Conservation (phyloP, 495 filamentous ascomycete species). For the Neurospora sp. region DNA sequence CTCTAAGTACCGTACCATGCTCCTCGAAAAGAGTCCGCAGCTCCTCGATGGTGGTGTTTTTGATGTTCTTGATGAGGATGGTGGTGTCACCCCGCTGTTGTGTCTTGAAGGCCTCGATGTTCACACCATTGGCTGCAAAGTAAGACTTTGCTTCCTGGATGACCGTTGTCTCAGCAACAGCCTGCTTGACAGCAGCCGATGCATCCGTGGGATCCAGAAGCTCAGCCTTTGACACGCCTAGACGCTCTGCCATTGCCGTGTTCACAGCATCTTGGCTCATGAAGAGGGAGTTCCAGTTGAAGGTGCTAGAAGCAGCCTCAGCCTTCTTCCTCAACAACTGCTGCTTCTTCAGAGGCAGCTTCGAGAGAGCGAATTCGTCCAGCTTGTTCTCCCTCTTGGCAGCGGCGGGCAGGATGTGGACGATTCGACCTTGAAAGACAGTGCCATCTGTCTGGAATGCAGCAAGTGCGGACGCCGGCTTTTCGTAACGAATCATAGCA, state of each 20-base stretch:
- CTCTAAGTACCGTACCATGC: conserved; percentile 59
- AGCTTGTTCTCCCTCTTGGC: conserved; percentile 70
- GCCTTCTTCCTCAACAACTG: conserved; percentile 75
- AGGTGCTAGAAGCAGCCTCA: conserved; percentile 62
- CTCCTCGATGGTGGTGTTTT: conserved; percentile 62
- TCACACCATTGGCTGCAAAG: conserved; percentile 76
- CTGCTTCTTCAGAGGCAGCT: conserved; percentile 89
- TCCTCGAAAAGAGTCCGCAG: conserved; percentile 57
- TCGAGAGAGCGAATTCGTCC: conserved; percentile 78
- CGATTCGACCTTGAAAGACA: conserved; percentile 79
- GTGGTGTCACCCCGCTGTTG: conserved; percentile 73
- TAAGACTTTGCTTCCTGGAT: conserved; percentile 94
- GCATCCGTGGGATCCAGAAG: conserved; percentile 88
- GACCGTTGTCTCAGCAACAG: conserved; percentile 88
- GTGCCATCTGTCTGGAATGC: conserved; percentile 73
- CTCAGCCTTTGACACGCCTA: conserved; percentile 82
- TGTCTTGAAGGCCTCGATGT: conserved; percentile 81
- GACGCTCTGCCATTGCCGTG: conserved; percentile 73
- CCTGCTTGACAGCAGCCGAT: conserved; percentile 90
- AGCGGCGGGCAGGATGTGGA: conserved; percentile 77
- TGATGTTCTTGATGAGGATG: conserved; percentile 93
- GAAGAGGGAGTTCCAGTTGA: conserved; percentile 96
- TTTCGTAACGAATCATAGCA: conserved; percentile 68
- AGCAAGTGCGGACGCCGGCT: conserved; percentile 59
- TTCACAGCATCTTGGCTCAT: conserved; percentile 98